Conservation (phyloP, 164 flowering plant species). For the Magnolia changhungtana region DNA sequence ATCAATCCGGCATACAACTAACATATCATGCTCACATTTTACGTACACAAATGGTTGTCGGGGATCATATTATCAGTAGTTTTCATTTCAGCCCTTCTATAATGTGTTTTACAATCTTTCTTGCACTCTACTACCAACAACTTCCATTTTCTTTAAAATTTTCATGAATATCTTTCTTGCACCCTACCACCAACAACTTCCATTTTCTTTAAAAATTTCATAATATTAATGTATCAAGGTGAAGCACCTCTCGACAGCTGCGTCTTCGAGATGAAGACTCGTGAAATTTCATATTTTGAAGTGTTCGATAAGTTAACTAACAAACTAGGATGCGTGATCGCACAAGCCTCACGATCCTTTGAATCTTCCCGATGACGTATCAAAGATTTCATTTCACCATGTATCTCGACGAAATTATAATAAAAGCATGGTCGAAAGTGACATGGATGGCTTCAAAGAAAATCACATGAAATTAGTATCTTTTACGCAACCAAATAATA, state of each 20-base stretch:
- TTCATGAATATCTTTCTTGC: not conserved
- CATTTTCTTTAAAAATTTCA: not conserved
- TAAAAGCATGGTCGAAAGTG: not conserved
- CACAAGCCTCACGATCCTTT: not conserved
- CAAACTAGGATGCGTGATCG: not conserved
- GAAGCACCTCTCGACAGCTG: not conserved
- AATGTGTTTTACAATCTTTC: not conserved
- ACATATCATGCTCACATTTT: not conserved
- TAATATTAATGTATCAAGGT: not conserved
- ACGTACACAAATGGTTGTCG: not conserved
- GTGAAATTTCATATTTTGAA: constrained; percentile 6
- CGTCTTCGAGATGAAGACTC: not conserved
- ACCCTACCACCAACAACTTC: constrained; percentile 3
- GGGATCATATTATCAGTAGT: not conserved
- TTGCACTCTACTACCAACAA: constrained; percentile 1
- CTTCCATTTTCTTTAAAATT: not conserved
- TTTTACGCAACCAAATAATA: not conserved
- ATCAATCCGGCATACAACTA: not conserved
- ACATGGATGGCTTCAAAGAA: not conserved
- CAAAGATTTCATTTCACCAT: not conserved
- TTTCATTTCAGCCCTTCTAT: not conserved
- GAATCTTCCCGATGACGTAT: not conserved
- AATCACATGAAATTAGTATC: not conserved
- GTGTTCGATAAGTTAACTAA: constrained; percentile 7
- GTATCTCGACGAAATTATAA: not conserved